phyloP scores from a whole-genome alignment of 2,329 filamentous ascomycete species.

The Stagonosporopsis rhizophila region DNA sequence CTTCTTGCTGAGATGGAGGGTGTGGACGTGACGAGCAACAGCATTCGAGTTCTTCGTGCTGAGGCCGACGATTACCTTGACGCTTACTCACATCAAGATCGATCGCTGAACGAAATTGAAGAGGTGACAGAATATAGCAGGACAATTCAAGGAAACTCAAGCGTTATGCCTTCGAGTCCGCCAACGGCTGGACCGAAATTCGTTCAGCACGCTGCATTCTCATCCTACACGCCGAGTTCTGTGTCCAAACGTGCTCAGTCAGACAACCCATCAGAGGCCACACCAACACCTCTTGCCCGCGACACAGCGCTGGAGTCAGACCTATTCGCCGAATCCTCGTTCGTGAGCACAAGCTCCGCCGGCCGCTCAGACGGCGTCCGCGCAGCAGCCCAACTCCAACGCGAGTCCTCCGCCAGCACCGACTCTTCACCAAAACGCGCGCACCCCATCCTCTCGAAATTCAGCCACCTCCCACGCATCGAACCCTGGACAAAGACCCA shows the following conservation, averaged over 20 bases:
- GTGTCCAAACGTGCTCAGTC: neutral
- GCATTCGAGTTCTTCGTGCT: slow-evolving; percentile 40
- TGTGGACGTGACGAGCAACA: slow-evolving; percentile 31
- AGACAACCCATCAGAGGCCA: slow-evolving; percentile 1
- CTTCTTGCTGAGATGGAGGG: slow-evolving; percentile 41
- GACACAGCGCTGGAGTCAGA: neutral
- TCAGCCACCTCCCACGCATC: slow-evolving; percentile 41
- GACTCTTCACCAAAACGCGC: slow-evolving; percentile 17
- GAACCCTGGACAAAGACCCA: slow-evolving; percentile 52
- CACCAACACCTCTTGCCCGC: slow-evolving; percentile 24
- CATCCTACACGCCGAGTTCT: slow-evolving; percentile 20
- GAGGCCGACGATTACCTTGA: slow-evolving; percentile 45
- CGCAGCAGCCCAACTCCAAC: slow-evolving; percentile 12
- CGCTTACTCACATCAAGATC: slow-evolving; percentile 44
- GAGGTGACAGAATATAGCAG: slow-evolving; percentile 46
- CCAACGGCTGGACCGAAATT: slow-evolving; percentile 28
- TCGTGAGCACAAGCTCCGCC: slow-evolving; percentile 16
- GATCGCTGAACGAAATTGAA: slow-evolving; percentile 41
- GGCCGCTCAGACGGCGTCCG: slow-evolving; percentile 13
- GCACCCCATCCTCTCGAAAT: slow-evolving; percentile 38
- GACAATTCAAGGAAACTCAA: slow-evolving; percentile 26
- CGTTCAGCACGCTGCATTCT: slow-evolving; percentile 27
- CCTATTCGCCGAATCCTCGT: slow-evolving; percentile 4
- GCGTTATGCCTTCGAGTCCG: slow-evolving; percentile 31
- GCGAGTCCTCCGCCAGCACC: slow-evolving; percentile 16